phyloP scores from a whole-genome alignment of 257 asterid species.

The Solanum neorickii region DNA sequence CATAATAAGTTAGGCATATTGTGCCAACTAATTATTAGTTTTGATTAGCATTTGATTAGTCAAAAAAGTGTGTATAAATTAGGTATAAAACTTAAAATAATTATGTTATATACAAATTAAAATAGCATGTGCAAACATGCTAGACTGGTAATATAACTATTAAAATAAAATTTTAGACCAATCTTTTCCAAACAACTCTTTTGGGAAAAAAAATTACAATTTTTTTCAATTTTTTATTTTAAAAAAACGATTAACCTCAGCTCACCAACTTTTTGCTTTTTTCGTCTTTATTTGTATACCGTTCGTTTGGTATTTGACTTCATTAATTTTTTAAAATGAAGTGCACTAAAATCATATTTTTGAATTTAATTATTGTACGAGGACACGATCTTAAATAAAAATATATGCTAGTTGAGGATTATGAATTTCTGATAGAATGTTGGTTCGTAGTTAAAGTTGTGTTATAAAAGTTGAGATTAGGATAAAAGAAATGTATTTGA shows the following conservation, averaged over 20 bases:
- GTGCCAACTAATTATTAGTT: neutral
- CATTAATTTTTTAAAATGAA: neutral
- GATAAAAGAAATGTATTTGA: no score
- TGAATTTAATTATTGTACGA: neutral
- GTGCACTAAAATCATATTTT: neutral
- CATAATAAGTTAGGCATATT: neutral
- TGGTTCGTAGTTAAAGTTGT: no score
- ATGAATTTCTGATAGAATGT: no score
- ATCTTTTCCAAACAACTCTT: no score
- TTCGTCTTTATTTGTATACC: neutral
- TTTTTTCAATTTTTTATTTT: neutral
- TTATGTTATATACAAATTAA: neutral
- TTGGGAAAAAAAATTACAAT: neutral
- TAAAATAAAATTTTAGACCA: no score
- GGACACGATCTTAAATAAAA: neutral
- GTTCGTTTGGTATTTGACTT: neutral
- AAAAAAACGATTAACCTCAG: no score
- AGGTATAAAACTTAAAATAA: neutral
- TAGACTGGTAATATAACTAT: neutral
- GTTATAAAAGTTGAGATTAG: neutral
- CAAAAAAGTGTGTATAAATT: neutral
- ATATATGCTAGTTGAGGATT: neutral
- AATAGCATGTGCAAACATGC: neutral
- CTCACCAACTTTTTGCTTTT: neutral
- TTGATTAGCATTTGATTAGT: neutral